These are phyloP conservation scores for Boletus pseudopeckii DNA, from an alignment of 768 basidiomycete species.

Conservation along the genomic window DNA sequence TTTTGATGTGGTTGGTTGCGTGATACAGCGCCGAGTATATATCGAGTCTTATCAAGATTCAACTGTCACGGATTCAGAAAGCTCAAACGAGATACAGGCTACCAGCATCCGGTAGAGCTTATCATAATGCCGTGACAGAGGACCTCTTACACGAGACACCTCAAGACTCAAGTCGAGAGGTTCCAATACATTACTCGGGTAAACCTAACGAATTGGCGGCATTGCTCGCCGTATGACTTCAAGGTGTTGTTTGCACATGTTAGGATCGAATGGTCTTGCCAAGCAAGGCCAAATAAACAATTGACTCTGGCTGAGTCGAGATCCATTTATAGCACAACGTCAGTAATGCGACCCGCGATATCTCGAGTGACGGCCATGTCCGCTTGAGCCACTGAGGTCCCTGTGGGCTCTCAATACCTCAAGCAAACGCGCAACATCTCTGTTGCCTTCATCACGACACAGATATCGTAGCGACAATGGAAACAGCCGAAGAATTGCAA, in stretches of 20 bases:
- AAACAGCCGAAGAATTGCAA: constrained; percentile 66
- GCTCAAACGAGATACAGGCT: too few relatives aligned
- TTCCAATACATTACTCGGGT: too few relatives aligned
- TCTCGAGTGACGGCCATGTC: constrained; percentile 44
- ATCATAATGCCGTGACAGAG: too few relatives aligned
- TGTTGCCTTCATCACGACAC: constrained; percentile 19
- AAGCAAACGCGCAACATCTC: constrained; percentile 39
- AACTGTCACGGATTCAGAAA: too few relatives aligned
- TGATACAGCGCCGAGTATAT: too few relatives aligned
- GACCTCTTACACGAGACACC: too few relatives aligned
- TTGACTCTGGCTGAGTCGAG: constrained; percentile 13
- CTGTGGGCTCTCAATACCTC: constrained; percentile 57
- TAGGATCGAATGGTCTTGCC: constrained; percentile 12
- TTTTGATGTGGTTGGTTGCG: too few relatives aligned
- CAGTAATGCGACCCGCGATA: background rate
- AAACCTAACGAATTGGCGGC: too few relatives aligned
- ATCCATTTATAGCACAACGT: constrained; percentile 6
- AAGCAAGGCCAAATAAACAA: constrained; percentile 17
- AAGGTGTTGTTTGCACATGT: constrained; percentile 19
- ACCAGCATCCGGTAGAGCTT: too few relatives aligned
- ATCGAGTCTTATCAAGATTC: too few relatives aligned
- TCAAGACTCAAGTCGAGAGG: too few relatives aligned
- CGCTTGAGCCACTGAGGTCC: constrained; percentile 77
- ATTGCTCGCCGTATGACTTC: too few relatives aligned
- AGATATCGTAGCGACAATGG: constrained; percentile 44